A percentile compares a stretch with the other conserved stretches of the same genome.
These are phyloP conservation scores for Psilocybe mexicana DNA, from an alignment of 1,284 basidiomycete species.

Conservation along the genomic window DNA sequence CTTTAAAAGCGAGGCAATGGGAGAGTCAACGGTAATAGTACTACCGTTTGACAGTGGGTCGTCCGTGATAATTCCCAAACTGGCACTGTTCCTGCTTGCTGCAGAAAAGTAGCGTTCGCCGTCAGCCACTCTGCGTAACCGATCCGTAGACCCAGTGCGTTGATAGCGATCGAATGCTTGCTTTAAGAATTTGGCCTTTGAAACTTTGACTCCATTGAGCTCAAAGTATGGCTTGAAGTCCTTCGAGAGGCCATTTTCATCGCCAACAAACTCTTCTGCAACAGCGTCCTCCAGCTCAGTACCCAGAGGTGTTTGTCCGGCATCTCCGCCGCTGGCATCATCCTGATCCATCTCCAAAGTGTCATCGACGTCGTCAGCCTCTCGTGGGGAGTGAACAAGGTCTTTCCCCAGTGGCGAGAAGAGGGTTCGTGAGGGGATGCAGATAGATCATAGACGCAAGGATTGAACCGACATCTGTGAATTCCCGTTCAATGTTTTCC, in stretches of 20 bases:
- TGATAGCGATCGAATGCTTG: background rate
- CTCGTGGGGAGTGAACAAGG: background rate
- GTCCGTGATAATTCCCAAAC: too few species aligned
- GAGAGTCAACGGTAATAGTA: background rate
- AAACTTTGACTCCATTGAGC: background rate
- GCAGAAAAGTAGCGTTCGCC: slow-evolving; percentile 3
- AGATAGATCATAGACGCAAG: background rate
- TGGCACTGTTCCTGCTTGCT: too few species aligned
- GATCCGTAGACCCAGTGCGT: slow-evolving; percentile 17
- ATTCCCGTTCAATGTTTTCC: slow-evolving; percentile 19
- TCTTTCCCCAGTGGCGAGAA: background rate
- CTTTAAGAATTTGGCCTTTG: background rate
- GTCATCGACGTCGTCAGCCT: background rate
- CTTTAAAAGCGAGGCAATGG: slow-evolving; percentile 20
- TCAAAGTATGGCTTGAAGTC: background rate
- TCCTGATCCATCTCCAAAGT: background rate
- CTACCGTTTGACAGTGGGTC: too few species aligned
- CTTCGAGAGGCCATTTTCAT: too few species aligned
- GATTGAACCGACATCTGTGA: background rate
- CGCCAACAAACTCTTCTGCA: too few species aligned
- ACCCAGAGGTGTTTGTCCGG: too few species aligned
- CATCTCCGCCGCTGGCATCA: background rate
- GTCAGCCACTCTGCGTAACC: slow-evolving; percentile 19
- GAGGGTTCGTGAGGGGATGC: background rate
- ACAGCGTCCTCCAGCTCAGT: too few species aligned